A percentile compares a stretch with the other conserved stretches of the same genome.
phyloP scores from a whole-genome alignment of 345 rosid genomes.

The Corchorus capsularis region DNA sequence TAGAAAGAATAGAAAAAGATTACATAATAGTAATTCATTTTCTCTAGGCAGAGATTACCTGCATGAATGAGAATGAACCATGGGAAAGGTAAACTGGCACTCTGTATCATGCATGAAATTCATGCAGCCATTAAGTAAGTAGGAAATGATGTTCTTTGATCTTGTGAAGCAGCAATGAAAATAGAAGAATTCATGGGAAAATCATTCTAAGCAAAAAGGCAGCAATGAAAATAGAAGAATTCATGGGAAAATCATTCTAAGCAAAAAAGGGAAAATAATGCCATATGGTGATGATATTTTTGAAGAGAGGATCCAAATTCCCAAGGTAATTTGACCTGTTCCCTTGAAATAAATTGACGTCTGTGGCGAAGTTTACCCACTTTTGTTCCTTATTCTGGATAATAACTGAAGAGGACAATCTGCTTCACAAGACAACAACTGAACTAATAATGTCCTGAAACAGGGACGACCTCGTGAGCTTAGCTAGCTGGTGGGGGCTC shows the following conservation, averaged over 20 bases:
- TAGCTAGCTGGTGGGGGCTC: constrained; percentile 7
- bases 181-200: too few species aligned
- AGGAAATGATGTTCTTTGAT: neutral
- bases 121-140: neutral
- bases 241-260: neutral
- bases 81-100: neutral
- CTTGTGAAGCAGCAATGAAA: too few species aligned
- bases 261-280: neutral
- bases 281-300: neutral
- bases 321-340: neutral
- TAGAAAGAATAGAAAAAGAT: neutral
- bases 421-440: neutral
- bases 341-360: neutral
- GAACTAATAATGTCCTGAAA: neutral
- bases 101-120: neutral
- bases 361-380: neutral
- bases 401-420: neutral
- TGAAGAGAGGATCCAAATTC: neutral
- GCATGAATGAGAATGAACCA: neutral
- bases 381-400: neutral
- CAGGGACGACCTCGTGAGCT: constrained; percentile 13
- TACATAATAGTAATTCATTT: neutral
- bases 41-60: neutral
- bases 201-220: too few species aligned
- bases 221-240: neutral